Conservation (phyloP, 169 alveolate species). For the Plasmodium chabaudi region DNA sequence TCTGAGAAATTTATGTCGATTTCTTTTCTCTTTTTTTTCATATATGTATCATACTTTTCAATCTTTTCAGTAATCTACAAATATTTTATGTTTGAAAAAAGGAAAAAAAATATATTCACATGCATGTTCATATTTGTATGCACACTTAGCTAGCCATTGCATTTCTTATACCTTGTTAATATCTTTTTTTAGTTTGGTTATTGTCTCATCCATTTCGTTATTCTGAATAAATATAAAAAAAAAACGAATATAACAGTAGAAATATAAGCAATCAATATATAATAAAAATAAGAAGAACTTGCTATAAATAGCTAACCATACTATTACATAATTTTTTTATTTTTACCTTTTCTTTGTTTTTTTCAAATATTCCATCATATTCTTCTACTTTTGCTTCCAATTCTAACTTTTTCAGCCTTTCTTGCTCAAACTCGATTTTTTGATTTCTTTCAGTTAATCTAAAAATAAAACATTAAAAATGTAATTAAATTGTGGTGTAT, state of each 20-base stretch:
- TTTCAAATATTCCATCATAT: constrained; percentile 53
- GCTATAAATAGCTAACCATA: no score
- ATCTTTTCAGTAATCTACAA: constrained; percentile 51
- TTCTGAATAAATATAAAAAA: constrained; percentile 11
- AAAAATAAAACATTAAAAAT: background rate
- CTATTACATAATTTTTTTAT: background rate
- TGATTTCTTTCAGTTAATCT: constrained; percentile 60
- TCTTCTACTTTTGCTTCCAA: constrained; percentile 64
- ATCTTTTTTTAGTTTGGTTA: constrained; percentile 47
- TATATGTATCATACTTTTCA: constrained; percentile 56
- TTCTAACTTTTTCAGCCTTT: constrained; percentile 54
- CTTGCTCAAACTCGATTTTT: constrained; percentile 64
- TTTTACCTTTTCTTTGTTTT: constrained; percentile 54
- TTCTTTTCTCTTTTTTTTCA: constrained; percentile 71
- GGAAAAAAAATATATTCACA: background rate
- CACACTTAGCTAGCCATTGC: background rate
- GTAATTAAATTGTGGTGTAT: background rate
- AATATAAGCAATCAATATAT: background rate
- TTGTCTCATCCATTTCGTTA: constrained; percentile 68
- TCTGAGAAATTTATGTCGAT: constrained; percentile 68
- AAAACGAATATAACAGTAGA: background rate
- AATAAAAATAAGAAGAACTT: background rate
- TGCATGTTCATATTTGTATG: background rate
- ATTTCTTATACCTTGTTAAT: constrained; percentile 26
- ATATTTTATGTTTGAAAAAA: background rate